Conservation (phyloP, 2,329 filamentous ascomycete species). For the Ceratocystis albifundus region DNA sequence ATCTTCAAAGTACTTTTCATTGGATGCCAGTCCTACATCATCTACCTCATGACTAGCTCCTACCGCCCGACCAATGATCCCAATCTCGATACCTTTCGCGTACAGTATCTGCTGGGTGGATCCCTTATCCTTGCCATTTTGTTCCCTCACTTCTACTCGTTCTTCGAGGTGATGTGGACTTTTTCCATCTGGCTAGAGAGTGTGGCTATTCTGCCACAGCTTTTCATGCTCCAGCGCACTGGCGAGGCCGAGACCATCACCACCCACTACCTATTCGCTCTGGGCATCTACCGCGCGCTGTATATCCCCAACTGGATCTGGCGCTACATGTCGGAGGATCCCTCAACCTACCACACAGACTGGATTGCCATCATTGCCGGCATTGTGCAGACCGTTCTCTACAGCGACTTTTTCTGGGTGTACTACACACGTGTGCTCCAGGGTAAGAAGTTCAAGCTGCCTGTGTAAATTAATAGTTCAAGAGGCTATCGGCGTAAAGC, state of each 20-base stretch:
- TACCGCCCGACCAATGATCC: slow-evolving; percentile 97
- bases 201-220: slow-evolving; percentile 89
- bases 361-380: slow-evolving; percentile 82
- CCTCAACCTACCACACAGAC: slow-evolving; percentile 55
- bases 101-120: slow-evolving; percentile 81
- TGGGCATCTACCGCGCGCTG: slow-evolving; percentile 80
- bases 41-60: slow-evolving; percentile 95
- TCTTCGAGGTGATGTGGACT: slow-evolving; percentile 84
- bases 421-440: slow-evolving; percentile 95
- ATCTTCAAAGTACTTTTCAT: slow-evolving; percentile 96
- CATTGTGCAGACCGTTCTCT: slow-evolving; percentile 83
- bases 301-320: slow-evolving; percentile 99
- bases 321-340: slow-evolving; percentile 61
- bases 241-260: slow-evolving; percentile 99
- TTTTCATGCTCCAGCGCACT: slow-evolving; percentile 96
- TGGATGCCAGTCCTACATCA: slow-evolving; percentile 75
- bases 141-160: slow-evolving; percentile 73
- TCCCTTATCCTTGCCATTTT: slow-evolving; percentile 67
- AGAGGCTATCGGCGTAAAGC: background rate
- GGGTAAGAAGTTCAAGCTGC: slow-evolving; percentile 78
- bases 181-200: slow-evolving; percentile 98
- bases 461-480: slow-evolving; percentile 46
- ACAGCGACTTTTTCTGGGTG: slow-evolving; percentile 99
- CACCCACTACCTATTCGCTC: slow-evolving; percentile 89
- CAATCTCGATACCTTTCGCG: slow-evolving; percentile 92